Percentiles rank a stretch among this genome's conserved stretches.
Evolutionary conservation across 192 early-diverging fungal genomes (phyloP).

Genomic region (Coemansia pectinata): DNA sequence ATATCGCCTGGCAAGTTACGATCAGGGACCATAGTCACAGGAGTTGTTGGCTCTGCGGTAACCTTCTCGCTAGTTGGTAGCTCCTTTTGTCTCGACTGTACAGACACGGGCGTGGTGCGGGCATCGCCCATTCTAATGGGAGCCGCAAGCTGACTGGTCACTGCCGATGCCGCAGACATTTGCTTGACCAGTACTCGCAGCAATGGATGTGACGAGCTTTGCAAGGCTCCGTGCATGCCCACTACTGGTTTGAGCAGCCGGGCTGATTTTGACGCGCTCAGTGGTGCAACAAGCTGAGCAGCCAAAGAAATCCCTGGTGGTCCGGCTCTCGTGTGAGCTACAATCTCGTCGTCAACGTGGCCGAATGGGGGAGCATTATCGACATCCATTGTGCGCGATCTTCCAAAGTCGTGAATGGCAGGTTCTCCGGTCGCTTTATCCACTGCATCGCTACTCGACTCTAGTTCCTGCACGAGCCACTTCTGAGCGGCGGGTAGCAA

Average conservation of each 20-base stretch:
- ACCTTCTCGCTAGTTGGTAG: background rate
- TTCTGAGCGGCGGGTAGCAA: constrained; percentile 45
- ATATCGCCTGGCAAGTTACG: background rate
- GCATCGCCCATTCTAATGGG: background rate
- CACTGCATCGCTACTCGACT: background rate
- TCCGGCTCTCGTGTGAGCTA: background rate
- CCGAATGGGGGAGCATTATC: background rate
- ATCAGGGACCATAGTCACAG: background rate
- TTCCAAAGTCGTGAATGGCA: background rate
- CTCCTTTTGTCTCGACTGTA: background rate
- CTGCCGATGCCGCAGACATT: constrained; percentile 11
- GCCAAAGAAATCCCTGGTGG: background rate
- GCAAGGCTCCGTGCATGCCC: constrained; percentile 18
- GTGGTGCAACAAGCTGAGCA: constrained; percentile 8
- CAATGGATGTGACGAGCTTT: constrained; percentile 26
- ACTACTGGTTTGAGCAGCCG: constrained; percentile 24
- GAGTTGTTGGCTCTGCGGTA: background rate
- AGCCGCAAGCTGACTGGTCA: background rate
- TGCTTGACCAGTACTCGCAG: constrained; percentile 41
- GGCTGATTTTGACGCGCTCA: constrained; percentile 35
- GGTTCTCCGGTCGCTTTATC: background rate
- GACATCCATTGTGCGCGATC: constrained; percentile 6
- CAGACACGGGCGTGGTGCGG: background rate
- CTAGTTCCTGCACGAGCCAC: constrained; percentile 31
- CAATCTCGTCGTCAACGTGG: background rate